Conservation (phyloP, 2,329 filamentous ascomycete genomes). For the Immersiporthe knoxdaviesiana region DNA sequence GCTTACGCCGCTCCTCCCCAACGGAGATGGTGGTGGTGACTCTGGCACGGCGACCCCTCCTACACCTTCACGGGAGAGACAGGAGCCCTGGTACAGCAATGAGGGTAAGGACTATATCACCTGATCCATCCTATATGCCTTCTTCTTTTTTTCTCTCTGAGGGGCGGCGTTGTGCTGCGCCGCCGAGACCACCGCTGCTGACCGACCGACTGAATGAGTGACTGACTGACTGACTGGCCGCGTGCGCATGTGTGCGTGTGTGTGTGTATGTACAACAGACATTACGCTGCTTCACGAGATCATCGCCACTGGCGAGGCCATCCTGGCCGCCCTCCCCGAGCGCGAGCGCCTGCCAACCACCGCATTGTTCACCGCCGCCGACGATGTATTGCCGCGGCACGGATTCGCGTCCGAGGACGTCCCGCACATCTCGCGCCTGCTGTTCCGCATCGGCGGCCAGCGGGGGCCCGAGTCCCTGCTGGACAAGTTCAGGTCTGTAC, state of each 20-base stretch:
- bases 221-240: conserved; percentile 23
- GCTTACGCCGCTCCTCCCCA: conserved; percentile 23
- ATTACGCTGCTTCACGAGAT: conserved; percentile 79
- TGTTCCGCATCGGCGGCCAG: conserved; percentile 77
- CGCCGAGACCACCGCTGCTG: conserved; percentile 46
- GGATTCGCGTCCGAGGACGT: conserved; percentile 73
- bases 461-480: conserved; percentile 61
- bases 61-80: conserved; percentile 17
- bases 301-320: conserved; percentile 69
- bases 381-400: conserved; percentile 71
- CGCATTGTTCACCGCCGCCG: conserved; percentile 81
- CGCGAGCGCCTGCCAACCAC: conserved; percentile 70
- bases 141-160: conserved; percentile 2
- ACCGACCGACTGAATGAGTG: conserved; percentile 44
- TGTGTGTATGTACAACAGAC: conserved; percentile 62
- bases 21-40: conserved; percentile 23
- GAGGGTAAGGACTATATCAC: conserved; percentile 19
- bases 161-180: conserved; percentile 15
- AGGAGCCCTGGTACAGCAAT: conserved; percentile 28
- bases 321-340: conserved; percentile 60
- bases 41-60: conserved; percentile 23
- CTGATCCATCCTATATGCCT: background rate
- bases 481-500: conserved; percentile 70
- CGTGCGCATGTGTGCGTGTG: no score
- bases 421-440: conserved; percentile 73